phyloP scores from a whole-genome alignment of 306 rosid species.

The Delonix regia region DNA sequence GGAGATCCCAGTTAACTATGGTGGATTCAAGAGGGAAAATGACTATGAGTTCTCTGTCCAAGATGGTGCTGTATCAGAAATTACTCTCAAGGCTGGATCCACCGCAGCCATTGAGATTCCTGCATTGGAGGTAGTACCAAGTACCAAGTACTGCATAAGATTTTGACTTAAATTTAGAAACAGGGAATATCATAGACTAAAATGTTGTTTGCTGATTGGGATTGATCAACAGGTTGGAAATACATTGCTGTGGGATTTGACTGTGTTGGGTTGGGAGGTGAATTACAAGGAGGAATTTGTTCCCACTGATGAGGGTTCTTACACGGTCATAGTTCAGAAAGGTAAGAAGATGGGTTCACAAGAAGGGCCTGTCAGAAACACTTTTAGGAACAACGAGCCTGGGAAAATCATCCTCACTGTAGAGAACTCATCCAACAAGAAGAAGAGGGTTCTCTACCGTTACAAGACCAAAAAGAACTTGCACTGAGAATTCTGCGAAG shows the following conservation, averaged over 20 bases:
- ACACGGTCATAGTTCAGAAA: slow-evolving; percentile 53
- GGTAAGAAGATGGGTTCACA: slow-evolving; percentile 49
- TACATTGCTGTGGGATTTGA: slow-evolving; percentile 52
- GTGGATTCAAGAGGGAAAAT: slow-evolving; percentile 59
- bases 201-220: background rate
- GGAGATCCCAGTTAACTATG: slow-evolving; percentile 52
- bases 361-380: slow-evolving; percentile 55
- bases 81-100: slow-evolving; percentile 53
- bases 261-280: slow-evolving; percentile 60
- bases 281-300: slow-evolving; percentile 62
- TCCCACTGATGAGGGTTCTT: slow-evolving; percentile 56
- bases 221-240: slow-evolving; percentile 46
- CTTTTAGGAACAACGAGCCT: slow-evolving; percentile 50
- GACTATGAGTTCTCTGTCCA: slow-evolving; percentile 45
- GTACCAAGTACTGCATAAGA: background rate
- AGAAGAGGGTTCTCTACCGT: slow-evolving; percentile 52
- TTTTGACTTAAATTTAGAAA: background rate
- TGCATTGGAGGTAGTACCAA: slow-evolving; percentile 46
- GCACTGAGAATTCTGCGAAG: background rate
- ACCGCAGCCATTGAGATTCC: slow-evolving; percentile 55
- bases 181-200: background rate
- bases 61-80: slow-evolving; percentile 45
- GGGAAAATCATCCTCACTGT: slow-evolving; percentile 52
- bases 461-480: slow-evolving; percentile 45
- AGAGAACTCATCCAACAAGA: slow-evolving; percentile 50